Evolutionary conservation across 2,329 filamentous ascomycete genomes (phyloP).

Genomic region (Exserohilum turcica): DNA sequence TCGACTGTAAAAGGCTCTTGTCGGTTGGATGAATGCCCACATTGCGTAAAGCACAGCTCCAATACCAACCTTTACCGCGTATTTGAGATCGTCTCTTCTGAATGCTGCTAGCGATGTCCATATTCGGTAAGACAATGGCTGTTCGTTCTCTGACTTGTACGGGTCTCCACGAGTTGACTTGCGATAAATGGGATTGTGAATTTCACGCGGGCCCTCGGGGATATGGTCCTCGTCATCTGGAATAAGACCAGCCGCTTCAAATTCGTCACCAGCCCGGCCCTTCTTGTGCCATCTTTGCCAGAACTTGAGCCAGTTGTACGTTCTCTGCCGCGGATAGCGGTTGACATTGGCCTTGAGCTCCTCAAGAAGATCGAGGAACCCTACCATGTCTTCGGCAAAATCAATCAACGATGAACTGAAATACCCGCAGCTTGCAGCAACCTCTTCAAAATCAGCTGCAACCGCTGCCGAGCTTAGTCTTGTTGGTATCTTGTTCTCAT

Average conservation of each 20-base stretch:
- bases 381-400: conserved; percentile 86
- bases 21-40: conserved; percentile 81
- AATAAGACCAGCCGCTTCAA: conserved; percentile 32
- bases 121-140: conserved; percentile 53
- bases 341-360: conserved; percentile 77
- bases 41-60: conserved; percentile 88
- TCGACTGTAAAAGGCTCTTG: conserved; percentile 77
- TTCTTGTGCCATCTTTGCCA: conserved; percentile 59
- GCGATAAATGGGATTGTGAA: conserved; percentile 43
- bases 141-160: conserved; percentile 35
- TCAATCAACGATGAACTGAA: conserved; percentile 92
- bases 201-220: conserved; percentile 41
- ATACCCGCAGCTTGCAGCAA: conserved; percentile 95
- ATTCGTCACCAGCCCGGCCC: conserved; percentile 20
- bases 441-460: conserved; percentile 94
- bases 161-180: conserved; percentile 34
- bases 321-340: conserved; percentile 64
- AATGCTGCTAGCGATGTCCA: conserved; percentile 63
- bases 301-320: conserved; percentile 85
- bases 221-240: conserved; percentile 35
- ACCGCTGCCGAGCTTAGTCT: conserved; percentile 72
- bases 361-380: conserved; percentile 81
- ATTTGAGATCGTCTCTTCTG: conserved; percentile 70
- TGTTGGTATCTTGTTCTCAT: conserved; percentile 76
- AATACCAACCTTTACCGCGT: conserved; percentile 90